A percentile compares a stretch with the other conserved stretches of the same genome.
These are phyloP conservation scores for Suhomyces coccinellae DNA, from an alignment of 1,139 yeast genomes.

Conservation along the genomic window DNA sequence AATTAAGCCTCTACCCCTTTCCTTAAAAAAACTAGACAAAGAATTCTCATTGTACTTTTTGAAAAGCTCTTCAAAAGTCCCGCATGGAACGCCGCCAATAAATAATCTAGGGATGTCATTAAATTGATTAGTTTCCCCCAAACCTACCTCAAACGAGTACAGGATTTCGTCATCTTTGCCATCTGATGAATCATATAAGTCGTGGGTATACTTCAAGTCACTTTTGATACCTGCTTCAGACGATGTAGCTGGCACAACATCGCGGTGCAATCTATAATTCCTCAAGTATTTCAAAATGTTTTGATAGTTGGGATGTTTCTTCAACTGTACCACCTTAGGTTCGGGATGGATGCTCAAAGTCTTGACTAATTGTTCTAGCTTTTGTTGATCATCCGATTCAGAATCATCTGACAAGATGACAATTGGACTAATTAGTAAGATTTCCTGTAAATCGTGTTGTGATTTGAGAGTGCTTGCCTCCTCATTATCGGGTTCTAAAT, in stretches of 20 bases:
- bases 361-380: conserved; percentile 23
- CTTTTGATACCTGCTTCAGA: conserved; percentile 10
- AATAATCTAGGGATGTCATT: conserved; percentile 31
- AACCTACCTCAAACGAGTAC: conserved; percentile 10
- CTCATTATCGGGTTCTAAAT: conserved; percentile 1
- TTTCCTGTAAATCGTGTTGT: conserved; percentile 30
- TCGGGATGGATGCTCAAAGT: conserved; percentile 33
- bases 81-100: conserved; percentile 35
- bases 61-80: conserved; percentile 28
- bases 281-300: conserved; percentile 28
- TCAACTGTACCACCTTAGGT: conserved; percentile 30
- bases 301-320: conserved; percentile 33
- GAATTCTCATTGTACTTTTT: conserved; percentile 22
- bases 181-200: conserved; percentile 1
- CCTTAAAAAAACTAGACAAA: conserved; percentile 23
- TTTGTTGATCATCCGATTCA: conserved; percentile 20
- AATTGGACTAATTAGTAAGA: conserved; percentile 30
- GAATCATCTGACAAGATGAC: conserved; percentile 25
- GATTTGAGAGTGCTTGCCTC: conserved; percentile 13
- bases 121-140: conserved; percentile 1
- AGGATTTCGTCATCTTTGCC: conserved; percentile 10
- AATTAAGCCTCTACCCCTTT: conserved; percentile 30
- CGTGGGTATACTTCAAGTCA: conserved; percentile 12
- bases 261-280: conserved; percentile 18
- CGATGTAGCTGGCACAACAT: background rate